Evolutionary conservation across 1,284 basidiomycete species (phyloP), one percentile per base, ranked within the genome.

Genomic region (Melampsora americana): DNA sequence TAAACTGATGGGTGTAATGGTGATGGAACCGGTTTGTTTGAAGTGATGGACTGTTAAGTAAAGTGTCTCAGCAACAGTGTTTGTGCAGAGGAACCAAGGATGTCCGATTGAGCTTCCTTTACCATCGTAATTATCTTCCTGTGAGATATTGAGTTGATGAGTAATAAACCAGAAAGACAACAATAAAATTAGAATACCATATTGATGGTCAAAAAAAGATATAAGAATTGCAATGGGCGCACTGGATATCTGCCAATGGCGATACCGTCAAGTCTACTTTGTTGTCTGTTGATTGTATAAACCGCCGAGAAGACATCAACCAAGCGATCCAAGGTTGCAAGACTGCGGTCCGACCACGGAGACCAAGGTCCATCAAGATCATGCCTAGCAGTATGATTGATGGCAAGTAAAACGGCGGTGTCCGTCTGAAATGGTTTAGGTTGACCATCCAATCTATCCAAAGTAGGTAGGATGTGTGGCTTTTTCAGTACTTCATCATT

Each of bases 111-210:
- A 74, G 44, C 74, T 68, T 20, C 44, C 75, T 3, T 78, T 76
- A 20, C 78, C 78, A 61, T 79, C 78, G 65, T 79, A 79, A n/a
- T 79, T 69, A 32, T 79, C 78, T 59, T 79, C 79, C 71, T 72
- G 61, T 64, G 11, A 35, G 23, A 64, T 1, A 30, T 32, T 9
- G 18, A 35, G 16, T 20, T 5, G 12, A 35, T 23, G 32, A 9
- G 46, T 11, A 56, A 30, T 28, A 20, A 30, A 30, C 20, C 14
- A 46, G 20, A 66, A 59, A 59, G 64, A 59, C 11, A 18, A 59
- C n/a, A n/a, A 42, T 11, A 11, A 26, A 20, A 23, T 66, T n/a
- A 26, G 56, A 30, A 26, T 20, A 20, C 18, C 50, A 56, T 12
- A 20, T 59, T 23, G 23, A 59, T 59, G 20, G 28, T 64, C 35